Conservation (phyloP, 345 rosid genomes). For the Hibiscus tridactylites region DNA sequence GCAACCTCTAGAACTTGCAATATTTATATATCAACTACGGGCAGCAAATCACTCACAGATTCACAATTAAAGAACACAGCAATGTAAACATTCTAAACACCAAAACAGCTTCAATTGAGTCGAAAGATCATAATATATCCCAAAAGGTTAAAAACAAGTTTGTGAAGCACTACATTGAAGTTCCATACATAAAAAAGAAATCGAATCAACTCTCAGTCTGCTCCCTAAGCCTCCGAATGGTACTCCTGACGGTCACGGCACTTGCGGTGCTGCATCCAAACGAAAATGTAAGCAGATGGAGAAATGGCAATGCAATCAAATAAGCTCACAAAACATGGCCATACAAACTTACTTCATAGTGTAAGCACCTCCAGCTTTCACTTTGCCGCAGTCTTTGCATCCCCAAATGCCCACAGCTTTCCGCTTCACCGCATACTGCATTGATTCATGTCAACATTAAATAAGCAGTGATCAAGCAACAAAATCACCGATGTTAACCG, state of each 20-base stretch:
- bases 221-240: constrained; percentile 62
- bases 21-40: no score
- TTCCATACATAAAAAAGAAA: not conserved
- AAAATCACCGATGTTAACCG: not conserved
- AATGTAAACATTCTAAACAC: not conserved
- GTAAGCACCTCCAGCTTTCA: constrained; percentile 65
- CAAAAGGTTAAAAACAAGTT: not conserved
- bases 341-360: constrained; percentile 40
- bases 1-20: no score
- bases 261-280: constrained; percentile 47
- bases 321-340: not conserved
- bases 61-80: not conserved
- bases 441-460: not conserved
- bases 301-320: not conserved
- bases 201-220: constrained; percentile 48
- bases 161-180: not conserved
- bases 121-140: not conserved
- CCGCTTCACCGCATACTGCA: constrained; percentile 54
- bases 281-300: not conserved
- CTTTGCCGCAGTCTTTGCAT: constrained; percentile 59
- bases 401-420: constrained; percentile 71
- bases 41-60: not conserved
- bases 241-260: constrained; percentile 70
- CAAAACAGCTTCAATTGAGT: not conserved
- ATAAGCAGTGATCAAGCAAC: not conserved